Evolutionary conservation across 139 green algal genomes (phyloP), one percentile per base, ranked within the genome.

Genomic region (Yamagishiella unicocca): DNA sequence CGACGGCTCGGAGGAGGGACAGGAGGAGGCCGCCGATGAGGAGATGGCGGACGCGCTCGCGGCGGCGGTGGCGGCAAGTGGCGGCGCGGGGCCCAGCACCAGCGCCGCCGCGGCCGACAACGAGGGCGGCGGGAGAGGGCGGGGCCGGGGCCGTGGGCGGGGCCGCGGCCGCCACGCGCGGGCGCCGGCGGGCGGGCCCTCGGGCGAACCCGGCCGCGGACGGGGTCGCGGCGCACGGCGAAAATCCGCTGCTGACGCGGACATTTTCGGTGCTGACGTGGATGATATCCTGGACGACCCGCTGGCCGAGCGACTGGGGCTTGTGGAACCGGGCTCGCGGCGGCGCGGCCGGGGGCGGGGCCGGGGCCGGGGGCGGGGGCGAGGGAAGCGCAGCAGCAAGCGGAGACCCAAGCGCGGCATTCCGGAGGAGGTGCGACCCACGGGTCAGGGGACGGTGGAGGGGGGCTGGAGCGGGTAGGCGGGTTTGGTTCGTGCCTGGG

Each of bases 261-360:
- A 61, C 67, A 62, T 91, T 0, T 94, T 95, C 85, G 92, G 92
- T 0, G 90, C 90, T 6, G 78, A 74, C 9, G 82, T 92, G 68
- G 90, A 94, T 0, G 93, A 95, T 25, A 95, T 95, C 42, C 80
- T 75, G 87, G 85, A 93, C 76, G 92, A 95, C 22, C 77, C 62
- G 12, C 72, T 96, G 67, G 94, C 94, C 53, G 89, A 92, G 58
- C 42, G 90, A 68, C n/a, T 96, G 38, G 93, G 92, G 22, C 64
- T 94, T 55, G 64, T 76, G 61, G 83, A 71, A 81, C 43, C 40
- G 35, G 71, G 46, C 87, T 85, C 25, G 72, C 85, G 22, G 71
- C 87, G 72, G 45, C 55, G 33, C 25, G 31, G 37, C 45, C 19
- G 45, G 38, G 58, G 35, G 82, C 21, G 68, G 76, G 82, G 75